These are phyloP conservation scores for Cerioporus squamosus DNA, from an alignment of 1,284 basidiomycete species.

Conservation along the genomic window DNA sequence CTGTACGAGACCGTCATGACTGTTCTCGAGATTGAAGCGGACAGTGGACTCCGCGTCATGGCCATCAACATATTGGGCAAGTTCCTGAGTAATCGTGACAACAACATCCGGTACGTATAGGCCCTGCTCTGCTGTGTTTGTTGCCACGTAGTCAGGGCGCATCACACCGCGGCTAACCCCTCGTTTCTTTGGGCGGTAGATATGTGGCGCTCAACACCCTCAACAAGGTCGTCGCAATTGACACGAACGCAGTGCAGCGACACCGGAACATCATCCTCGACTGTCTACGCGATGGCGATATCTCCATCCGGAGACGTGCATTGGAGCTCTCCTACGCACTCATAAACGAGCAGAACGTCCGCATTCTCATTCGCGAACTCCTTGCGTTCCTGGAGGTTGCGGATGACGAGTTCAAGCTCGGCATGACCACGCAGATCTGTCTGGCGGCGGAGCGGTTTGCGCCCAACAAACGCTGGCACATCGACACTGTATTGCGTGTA, in stretches of 20 bases:
- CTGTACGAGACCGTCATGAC: conserved; percentile 98
- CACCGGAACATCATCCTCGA: conserved; percentile 98
- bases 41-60: conserved; percentile 96
- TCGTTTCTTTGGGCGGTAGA: conserved; percentile 43
- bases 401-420: conserved; percentile 98
- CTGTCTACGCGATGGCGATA: conserved; percentile 97
- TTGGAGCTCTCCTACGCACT: conserved; percentile 97
- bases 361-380: conserved; percentile 90
- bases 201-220: conserved; percentile 99
- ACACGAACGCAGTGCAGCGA: conserved; percentile 97
- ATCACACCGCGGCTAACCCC: background rate
- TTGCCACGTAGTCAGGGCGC: background rate
- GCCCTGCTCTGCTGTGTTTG: background rate
- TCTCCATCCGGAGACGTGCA: conserved; percentile 96
- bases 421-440: conserved; percentile 97
- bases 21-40: conserved; percentile 98
- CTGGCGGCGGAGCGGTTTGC: conserved; percentile 96
- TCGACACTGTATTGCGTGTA: conserved; percentile 94
- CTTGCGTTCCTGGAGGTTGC: conserved; percentile 97
- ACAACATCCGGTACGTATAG: conserved; percentile 95
- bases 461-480: conserved; percentile 99
- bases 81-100: conserved; percentile 97
- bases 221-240: conserved; percentile 98
- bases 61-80: conserved; percentile 99
- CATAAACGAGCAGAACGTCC: conserved; percentile 95